Evolutionary conservation across 2,329 filamentous ascomycete species (phyloP).

Genomic region (Bretziella fagacearum): DNA sequence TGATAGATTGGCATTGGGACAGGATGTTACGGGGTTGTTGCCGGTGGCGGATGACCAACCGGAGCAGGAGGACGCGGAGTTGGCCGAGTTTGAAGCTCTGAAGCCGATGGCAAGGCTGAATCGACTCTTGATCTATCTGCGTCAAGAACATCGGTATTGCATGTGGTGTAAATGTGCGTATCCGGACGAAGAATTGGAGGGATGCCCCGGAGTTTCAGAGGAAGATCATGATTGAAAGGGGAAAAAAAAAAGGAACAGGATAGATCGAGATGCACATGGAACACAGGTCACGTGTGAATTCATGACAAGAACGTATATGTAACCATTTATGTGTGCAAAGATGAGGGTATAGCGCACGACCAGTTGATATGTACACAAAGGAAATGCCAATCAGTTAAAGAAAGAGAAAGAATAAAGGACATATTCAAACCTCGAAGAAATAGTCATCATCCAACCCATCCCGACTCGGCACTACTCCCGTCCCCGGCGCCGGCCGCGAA

Average conservation of each 20-base stretch:
- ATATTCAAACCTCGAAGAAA: conserved; percentile 53
- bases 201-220: conserved; percentile 74
- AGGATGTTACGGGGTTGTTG: conserved; percentile 35
- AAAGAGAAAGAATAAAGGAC: not conserved
- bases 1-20: conserved; percentile 51
- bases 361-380: not conserved
- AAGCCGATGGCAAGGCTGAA: conserved; percentile 48
- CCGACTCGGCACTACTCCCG: conserved; percentile 60
- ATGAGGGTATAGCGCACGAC: not conserved
- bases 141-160: conserved; percentile 63
- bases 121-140: conserved; percentile 50
- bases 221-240: conserved; percentile 63
- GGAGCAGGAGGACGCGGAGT: conserved; percentile 58
- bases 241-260: too few species aligned
- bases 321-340: not conserved
- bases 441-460: conserved; percentile 85
- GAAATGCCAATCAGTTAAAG: not conserved
- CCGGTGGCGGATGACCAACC: conserved; percentile 55
- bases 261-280: not conserved
- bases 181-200: conserved; percentile 56
- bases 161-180: conserved; percentile 93
- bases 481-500: conserved; percentile 48
- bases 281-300: not conserved
- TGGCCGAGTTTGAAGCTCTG: conserved; percentile 62
- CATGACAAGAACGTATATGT: conserved; percentile 1